phyloP scores from a whole-genome alignment of 495 filamentous ascomycete species.

The Pseudoneurospora amorphoporcata region DNA sequence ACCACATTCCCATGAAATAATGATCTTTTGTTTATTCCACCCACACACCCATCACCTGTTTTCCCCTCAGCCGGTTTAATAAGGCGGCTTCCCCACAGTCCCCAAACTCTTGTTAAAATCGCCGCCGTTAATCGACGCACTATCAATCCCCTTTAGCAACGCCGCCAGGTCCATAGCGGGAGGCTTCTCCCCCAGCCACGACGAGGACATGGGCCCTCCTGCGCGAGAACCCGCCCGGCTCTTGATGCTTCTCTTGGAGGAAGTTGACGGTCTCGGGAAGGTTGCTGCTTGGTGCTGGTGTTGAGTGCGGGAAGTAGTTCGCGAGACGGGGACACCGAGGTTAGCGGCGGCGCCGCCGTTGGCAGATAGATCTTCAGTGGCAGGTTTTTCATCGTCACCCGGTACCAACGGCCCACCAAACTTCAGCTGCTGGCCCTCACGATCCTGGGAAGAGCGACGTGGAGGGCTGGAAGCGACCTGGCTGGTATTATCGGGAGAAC shows the following conservation, averaged over 20 bases:
- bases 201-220: constrained; percentile 14
- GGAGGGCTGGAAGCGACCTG: not conserved
- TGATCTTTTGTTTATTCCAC: too few species aligned
- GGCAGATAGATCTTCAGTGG: constrained; percentile 3
- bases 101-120: constrained; percentile 20
- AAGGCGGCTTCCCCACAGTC: constrained; percentile 27
- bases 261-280: constrained; percentile 17
- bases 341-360: constrained; percentile 6
- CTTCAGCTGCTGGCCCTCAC: constrained; percentile 7
- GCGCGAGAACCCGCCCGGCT: constrained; percentile 29
- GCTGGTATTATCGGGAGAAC: not conserved
- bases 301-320: not conserved
- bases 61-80: constrained; percentile 12
- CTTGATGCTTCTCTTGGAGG: constrained; percentile 25
- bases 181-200: constrained; percentile 18
- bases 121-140: constrained; percentile 22
- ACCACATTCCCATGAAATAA: not conserved
- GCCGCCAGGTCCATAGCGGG: constrained; percentile 35
- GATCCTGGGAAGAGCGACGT: constrained; percentile 1
- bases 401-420: constrained; percentile 30
- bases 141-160: constrained; percentile 38
- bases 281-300: constrained; percentile 7
- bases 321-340: not conserved
- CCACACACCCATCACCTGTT: too few species aligned
- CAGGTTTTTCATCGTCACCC: not conserved